Conservation (phyloP, 306 rosid genomes). For the Dicorynia guianensis region DNA sequence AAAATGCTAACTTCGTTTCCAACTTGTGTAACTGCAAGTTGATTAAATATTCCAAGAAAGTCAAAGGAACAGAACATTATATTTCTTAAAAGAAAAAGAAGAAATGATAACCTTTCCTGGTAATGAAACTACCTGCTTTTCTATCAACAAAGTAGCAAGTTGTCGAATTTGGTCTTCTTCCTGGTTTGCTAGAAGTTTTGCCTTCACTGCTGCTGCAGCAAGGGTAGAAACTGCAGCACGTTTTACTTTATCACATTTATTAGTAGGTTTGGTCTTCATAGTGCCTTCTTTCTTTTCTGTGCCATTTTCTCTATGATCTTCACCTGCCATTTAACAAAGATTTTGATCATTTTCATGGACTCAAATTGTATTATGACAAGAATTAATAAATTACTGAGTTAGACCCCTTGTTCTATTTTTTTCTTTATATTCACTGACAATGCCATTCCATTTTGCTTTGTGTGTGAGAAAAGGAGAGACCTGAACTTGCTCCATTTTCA, state of each 20-base stretch:
- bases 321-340: slow-evolving; percentile 51
- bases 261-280: slow-evolving; percentile 34
- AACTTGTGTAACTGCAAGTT: slow-evolving; percentile 71
- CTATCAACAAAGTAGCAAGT: slow-evolving; percentile 69
- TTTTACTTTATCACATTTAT: slow-evolving; percentile 63
- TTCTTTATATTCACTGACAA: slow-evolving; percentile 3
- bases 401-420: background rate
- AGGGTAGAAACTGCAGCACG: slow-evolving; percentile 67
- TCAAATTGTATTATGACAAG: slow-evolving; percentile 7
- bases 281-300: slow-evolving; percentile 40
- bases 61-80: slow-evolving; percentile 16
- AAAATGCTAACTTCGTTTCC: slow-evolving; percentile 74
- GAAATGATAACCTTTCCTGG: slow-evolving; percentile 1
- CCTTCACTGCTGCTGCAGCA: slow-evolving; percentile 80
- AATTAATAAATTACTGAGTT: background rate
- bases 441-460: slow-evolving; percentile 3
- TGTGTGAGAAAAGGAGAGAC: slow-evolving; percentile 24
- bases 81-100: background rate
- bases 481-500: slow-evolving; percentile 48
- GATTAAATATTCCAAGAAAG: slow-evolving; percentile 32
- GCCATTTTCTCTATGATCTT: slow-evolving; percentile 50
- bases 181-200: slow-evolving; percentile 73
- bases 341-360: slow-evolving; percentile 10
- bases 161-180: slow-evolving; percentile 76
- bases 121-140: slow-evolving; percentile 67